phyloP scores from a whole-genome alignment of 2,329 filamentous ascomycete genomes.

The Cytospora mali region DNA sequence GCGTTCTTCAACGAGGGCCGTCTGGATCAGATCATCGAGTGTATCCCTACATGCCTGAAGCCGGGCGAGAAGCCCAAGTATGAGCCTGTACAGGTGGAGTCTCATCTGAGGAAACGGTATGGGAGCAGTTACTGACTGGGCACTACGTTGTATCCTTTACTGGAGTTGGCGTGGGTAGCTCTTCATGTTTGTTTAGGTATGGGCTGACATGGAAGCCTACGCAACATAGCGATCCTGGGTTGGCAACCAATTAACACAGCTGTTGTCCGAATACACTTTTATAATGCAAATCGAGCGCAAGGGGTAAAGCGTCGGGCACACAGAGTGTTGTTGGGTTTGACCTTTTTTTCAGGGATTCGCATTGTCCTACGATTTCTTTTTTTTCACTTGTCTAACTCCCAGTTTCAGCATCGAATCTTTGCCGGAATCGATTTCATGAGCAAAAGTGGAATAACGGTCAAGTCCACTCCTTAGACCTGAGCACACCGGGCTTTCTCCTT shows the following conservation, averaged over 20 bases:
- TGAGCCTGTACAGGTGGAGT: slow-evolving; percentile 39
- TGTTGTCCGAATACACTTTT: neutral
- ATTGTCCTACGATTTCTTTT: slow-evolving; percentile 18
- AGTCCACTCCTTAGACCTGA: slow-evolving; percentile 75
- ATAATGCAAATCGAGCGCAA: neutral
- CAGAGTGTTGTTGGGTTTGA: neutral
- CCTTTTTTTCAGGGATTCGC: slow-evolving; percentile 17
- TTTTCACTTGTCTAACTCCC: slow-evolving; percentile 20
- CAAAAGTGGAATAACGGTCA: slow-evolving; percentile 75
- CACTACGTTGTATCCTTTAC: neutral
- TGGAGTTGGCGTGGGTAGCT: neutral
- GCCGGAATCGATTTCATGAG: slow-evolving; percentile 15
- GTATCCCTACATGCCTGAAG: slow-evolving; percentile 40
- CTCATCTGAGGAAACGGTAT: slow-evolving; percentile 37
- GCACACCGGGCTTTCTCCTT: slow-evolving; percentile 99
- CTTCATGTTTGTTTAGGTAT: neutral
- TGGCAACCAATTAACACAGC: neutral
- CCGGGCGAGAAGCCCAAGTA: slow-evolving; percentile 37
- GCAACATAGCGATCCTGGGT: neutral
- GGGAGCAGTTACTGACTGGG: slow-evolving; percentile 33
- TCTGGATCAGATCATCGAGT: slow-evolving; percentile 39
- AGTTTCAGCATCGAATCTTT: neutral
- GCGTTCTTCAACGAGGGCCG: slow-evolving; percentile 40
- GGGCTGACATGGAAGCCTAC: neutral
- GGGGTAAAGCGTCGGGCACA: neutral